A percentile compares a stretch with the other conserved stretches of the same genome.
Conservation (phyloP, 495 filamentous ascomycete genomes). For the Arthonia radiata region DNA sequence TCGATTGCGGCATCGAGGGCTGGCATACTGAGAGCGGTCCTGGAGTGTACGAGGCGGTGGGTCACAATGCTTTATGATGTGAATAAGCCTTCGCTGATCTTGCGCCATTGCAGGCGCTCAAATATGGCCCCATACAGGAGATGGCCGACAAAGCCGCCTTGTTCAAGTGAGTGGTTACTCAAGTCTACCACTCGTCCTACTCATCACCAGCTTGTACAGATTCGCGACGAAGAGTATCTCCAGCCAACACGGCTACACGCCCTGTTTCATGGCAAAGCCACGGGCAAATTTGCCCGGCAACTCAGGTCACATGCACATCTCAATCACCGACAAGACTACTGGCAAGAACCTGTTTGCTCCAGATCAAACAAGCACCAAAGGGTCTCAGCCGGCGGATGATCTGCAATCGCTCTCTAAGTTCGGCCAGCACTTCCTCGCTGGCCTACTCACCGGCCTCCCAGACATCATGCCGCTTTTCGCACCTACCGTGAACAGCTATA, state of each 20-base stretch:
- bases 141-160: conserved; percentile 82
- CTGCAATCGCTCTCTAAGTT: conserved; percentile 60
- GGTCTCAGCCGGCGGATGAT: conserved; percentile 41
- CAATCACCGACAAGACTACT: conserved; percentile 34
- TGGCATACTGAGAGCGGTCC: conserved; percentile 97
- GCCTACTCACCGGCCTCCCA: conserved; percentile 64
- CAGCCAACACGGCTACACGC: conserved; percentile 69
- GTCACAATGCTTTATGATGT: conserved; percentile 1
- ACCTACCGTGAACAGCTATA: conserved; percentile 91
- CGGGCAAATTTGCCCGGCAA: conserved; percentile 74
- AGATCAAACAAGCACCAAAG: too few species aligned
- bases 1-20: conserved; percentile 68
- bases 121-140: conserved; percentile 55
- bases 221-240: conserved; percentile 72
- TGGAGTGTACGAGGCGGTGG: conserved; percentile 79
- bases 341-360: conserved; percentile 65
- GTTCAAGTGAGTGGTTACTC: conserved; percentile 44
- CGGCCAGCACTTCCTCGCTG: conserved; percentile 82
- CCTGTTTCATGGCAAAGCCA: conserved; percentile 98
- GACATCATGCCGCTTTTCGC: conserved; percentile 91
- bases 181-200: background rate
- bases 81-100: background rate
- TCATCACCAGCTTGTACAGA: conserved; percentile 11
- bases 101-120: conserved; percentile 29
- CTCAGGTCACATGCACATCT: conserved; percentile 87